Evolutionary conservation across 2,329 filamentous ascomycete genomes (phyloP).

Genomic region (Pseudogymnoascus sp.): DNA sequence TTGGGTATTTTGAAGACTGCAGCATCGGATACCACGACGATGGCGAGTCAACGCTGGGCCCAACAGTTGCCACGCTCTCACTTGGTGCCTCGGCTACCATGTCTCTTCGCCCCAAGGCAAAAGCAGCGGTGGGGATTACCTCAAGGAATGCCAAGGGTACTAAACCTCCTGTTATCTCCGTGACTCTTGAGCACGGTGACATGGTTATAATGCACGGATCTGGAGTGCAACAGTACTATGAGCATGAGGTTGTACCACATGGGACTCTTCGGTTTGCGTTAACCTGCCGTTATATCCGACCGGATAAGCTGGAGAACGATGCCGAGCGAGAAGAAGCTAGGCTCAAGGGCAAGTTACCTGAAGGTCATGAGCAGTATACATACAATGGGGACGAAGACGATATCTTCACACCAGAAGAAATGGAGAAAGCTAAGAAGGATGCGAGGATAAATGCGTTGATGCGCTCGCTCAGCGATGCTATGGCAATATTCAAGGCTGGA

Average conservation of each 20-base stretch:
- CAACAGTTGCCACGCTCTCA: conserved; percentile 53
- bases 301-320: conserved; percentile 29
- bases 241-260: conserved; percentile 46
- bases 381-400: conserved; percentile 26
- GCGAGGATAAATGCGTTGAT: background rate
- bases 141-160: conserved; percentile 27
- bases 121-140: conserved; percentile 20
- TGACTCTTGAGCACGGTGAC: conserved; percentile 51
- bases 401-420: background rate
- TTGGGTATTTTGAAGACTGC: conserved; percentile 54
- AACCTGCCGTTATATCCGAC: conserved; percentile 45
- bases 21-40: conserved; percentile 59
- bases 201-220: conserved; percentile 55
- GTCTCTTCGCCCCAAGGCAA: conserved; percentile 47
- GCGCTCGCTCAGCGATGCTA: background rate
- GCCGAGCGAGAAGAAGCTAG: conserved; percentile 22
- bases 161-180: conserved; percentile 28
- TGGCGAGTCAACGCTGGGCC: conserved; percentile 53
- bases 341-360: conserved; percentile 30
- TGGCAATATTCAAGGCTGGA: background rate
- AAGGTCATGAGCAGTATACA: conserved; percentile 20
- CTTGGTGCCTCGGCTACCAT: conserved; percentile 51
- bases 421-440: background rate
- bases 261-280: conserved; percentile 48
- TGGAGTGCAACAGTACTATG: conserved; percentile 49